phyloP scores from a whole-genome alignment of 1,284 basidiomycete genomes.

The Leucoagaricus sp. region DNA sequence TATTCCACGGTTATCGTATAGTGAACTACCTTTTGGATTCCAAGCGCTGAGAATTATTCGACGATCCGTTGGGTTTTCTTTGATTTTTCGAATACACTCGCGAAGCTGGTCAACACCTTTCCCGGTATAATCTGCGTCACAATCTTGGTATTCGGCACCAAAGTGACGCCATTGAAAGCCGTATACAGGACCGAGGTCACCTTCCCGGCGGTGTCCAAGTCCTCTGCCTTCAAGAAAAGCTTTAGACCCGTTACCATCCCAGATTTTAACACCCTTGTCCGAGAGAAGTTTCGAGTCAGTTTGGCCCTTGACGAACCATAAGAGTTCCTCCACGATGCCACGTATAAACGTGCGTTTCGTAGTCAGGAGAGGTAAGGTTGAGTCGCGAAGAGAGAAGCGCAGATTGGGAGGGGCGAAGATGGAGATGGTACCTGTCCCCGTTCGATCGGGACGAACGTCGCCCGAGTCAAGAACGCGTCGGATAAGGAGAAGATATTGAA shows the following conservation, averaged over 20 bases:
- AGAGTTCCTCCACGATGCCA: conserved; percentile 91
- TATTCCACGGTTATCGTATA: neutral
- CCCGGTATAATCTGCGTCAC: conserved; percentile 82
- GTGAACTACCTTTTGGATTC: conserved; percentile 89
- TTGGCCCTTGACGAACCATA: conserved; percentile 91
- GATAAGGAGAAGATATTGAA: conserved; percentile 86
- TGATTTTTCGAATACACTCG: conserved; percentile 91
- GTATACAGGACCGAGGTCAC: conserved; percentile 96
- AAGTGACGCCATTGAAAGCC: conserved; percentile 99
- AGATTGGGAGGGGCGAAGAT: conserved; percentile 88
- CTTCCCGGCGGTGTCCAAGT: conserved; percentile 81
- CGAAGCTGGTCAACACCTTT: conserved; percentile 93
- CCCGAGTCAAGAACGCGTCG: conserved; percentile 73
- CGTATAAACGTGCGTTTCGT: conserved; percentile 94
- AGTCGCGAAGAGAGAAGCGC: conserved; percentile 80
- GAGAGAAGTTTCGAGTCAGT: conserved; percentile 84
- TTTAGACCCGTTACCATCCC: conserved; percentile 95
- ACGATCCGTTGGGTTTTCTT: conserved; percentile 90
- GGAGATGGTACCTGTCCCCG: conserved; percentile 89
- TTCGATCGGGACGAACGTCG: conserved; percentile 82
- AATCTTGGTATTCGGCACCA: conserved; percentile 86
- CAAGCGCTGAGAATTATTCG: conserved; percentile 96
- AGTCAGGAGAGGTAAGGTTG: conserved; percentile 85
- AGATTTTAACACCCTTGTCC: conserved; percentile 91
- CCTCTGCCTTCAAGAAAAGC: conserved; percentile 88